Evolutionary conservation across 441 rosid genomes (phyloP).

Genomic region (Eutrema salsugineum): DNA sequence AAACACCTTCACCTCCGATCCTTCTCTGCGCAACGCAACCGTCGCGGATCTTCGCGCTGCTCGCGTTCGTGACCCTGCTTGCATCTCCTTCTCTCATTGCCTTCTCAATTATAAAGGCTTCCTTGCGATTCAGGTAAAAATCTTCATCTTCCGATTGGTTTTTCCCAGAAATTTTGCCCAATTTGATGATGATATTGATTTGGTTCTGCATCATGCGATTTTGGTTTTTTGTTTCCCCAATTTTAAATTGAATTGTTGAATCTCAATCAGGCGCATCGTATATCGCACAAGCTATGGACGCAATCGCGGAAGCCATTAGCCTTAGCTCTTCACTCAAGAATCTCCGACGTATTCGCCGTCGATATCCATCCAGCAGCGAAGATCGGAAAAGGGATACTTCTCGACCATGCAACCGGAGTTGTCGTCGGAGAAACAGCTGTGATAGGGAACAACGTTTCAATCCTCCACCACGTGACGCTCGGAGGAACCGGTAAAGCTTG

Average conservation of each 20-base stretch:
- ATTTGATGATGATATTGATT: background rate
- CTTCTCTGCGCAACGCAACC: slow-evolving; percentile 68
- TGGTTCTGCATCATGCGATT: background rate
- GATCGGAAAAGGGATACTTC: slow-evolving; percentile 81
- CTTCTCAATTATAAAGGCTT: slow-evolving; percentile 95
- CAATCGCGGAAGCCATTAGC: slow-evolving; percentile 78
- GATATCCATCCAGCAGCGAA: slow-evolving; percentile 95
- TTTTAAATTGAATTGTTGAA: too few species aligned
- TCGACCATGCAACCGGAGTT: slow-evolving; percentile 93
- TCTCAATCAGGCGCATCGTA: slow-evolving; percentile 70
- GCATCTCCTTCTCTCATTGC: slow-evolving; percentile 94
- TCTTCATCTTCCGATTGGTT: background rate
- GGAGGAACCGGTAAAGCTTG: slow-evolving; percentile 85
- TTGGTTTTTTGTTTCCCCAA: background rate
- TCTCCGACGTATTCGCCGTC: slow-evolving; percentile 85
- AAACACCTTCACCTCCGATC: slow-evolving; percentile 73
- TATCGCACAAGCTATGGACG: slow-evolving; percentile 83
- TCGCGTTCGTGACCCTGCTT: slow-evolving; percentile 86
- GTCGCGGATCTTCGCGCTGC: slow-evolving; percentile 91
- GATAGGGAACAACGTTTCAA: slow-evolving; percentile 86
- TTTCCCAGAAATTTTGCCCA: background rate
- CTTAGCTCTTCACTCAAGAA: slow-evolving; percentile 77
- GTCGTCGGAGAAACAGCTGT: slow-evolving; percentile 91
- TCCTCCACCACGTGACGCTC: slow-evolving; percentile 86
- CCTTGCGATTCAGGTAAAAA: slow-evolving; percentile 80